A percentile compares a stretch with the other conserved stretches of the same genome.
These are phyloP conservation scores for Pestalotiopsis sp. DNA, from an alignment of 2,329 filamentous ascomycete genomes.

Conservation along the genomic window DNA sequence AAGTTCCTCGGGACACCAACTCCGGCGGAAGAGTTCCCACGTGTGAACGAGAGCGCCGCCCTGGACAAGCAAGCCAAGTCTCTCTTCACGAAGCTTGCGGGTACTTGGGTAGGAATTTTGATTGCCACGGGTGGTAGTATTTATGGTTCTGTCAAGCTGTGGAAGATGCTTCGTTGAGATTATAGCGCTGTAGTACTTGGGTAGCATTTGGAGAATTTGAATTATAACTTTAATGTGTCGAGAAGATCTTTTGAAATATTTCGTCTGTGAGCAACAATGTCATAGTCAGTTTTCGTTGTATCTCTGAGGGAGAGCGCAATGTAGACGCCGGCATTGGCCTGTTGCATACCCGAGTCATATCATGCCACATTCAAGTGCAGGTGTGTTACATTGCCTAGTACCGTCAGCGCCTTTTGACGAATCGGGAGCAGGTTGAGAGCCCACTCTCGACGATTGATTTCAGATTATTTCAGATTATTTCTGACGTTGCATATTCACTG, in stretches of 20 bases:
- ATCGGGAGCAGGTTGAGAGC: background rate
- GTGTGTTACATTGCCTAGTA: no score
- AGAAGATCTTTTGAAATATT: background rate
- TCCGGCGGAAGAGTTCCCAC: slow-evolving; percentile 31
- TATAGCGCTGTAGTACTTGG: background rate
- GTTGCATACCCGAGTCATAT: no score
- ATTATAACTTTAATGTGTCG: background rate
- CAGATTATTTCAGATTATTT: no score
- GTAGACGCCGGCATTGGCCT: no score
- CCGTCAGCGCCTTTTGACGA: background rate
- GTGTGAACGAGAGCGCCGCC: slow-evolving; percentile 27
- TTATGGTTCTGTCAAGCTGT: background rate
- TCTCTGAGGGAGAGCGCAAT: no score
- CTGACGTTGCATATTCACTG: background rate
- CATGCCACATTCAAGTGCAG: no score
- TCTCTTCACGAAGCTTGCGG: slow-evolving; percentile 5
- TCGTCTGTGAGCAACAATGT: background rate
- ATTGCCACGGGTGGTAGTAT: background rate
- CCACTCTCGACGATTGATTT: no score
- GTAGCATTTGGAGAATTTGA: background rate
- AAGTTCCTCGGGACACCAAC: slow-evolving; percentile 30
- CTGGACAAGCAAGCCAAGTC: slow-evolving; percentile 13
- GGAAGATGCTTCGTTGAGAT: background rate
- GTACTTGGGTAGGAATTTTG: slow-evolving; percentile 13
- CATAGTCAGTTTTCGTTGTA: background rate